phyloP scores from a whole-genome alignment of 768 basidiomycete species.

The Butyriboletus loyo region DNA sequence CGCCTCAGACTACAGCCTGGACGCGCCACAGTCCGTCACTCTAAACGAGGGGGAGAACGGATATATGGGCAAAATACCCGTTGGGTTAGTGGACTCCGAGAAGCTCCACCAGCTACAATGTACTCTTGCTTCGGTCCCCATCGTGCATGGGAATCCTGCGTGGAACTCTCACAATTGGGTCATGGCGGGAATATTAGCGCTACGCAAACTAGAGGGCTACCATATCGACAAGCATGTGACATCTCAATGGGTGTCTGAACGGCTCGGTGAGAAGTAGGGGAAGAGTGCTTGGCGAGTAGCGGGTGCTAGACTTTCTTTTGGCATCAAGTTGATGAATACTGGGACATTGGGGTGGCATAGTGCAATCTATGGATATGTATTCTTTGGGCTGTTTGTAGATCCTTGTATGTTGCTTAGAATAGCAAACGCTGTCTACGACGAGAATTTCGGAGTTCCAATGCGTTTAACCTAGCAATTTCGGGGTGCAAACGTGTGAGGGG shows the following conservation, averaged over 20 bases:
- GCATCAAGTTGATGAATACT: slow-evolving; percentile 13
- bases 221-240: slow-evolving; percentile 31
- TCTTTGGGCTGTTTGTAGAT: slow-evolving; percentile 17
- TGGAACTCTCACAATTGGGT: slow-evolving; percentile 32
- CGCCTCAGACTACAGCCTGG: slow-evolving; percentile 26
- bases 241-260: slow-evolving; percentile 28
- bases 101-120: slow-evolving; percentile 26
- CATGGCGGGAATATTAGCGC: slow-evolving; percentile 30
- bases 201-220: slow-evolving; percentile 29
- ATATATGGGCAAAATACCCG: slow-evolving; percentile 20
- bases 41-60: slow-evolving; percentile 30
- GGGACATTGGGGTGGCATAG: slow-evolving; percentile 21
- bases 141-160: slow-evolving; percentile 25
- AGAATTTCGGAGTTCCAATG: slow-evolving; percentile 12
- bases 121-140: slow-evolving; percentile 25
- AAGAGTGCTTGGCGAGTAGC: neutral
- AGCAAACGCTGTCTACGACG: slow-evolving; percentile 9
- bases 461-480: slow-evolving; percentile 21
- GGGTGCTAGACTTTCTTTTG: too few species aligned
- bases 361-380: slow-evolving; percentile 24
- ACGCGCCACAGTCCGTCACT: slow-evolving; percentile 33
- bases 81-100: slow-evolving; percentile 30
- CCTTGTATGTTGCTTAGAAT: slow-evolving; percentile 10
- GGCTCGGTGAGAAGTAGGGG: slow-evolving; percentile 25
- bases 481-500: slow-evolving; percentile 2